Conservation (phyloP, 2,329 filamentous ascomycete genomes). For the Pseudogymnoascus sp. region DNA sequence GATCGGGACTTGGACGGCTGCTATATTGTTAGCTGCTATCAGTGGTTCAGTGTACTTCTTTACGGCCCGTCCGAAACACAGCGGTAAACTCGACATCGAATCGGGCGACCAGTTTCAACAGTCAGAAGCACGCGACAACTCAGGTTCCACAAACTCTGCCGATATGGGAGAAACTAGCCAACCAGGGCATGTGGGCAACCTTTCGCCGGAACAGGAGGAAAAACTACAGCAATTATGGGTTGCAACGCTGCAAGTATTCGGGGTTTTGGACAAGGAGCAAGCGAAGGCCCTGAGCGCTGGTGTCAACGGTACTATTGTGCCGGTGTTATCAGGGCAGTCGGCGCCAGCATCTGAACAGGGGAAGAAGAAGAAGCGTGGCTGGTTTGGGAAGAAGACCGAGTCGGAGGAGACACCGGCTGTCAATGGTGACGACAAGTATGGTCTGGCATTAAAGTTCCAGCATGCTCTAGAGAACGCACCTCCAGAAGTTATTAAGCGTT, state of each 20-base stretch:
- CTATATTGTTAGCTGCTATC: neutral
- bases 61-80: neutral
- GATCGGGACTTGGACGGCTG: neutral
- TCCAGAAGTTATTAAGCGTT: constrained; percentile 69
- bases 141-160: constrained; percentile 12
- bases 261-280: constrained; percentile 42
- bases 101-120: neutral
- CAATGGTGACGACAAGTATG: constrained; percentile 77
- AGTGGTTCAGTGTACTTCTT: constrained; percentile 6
- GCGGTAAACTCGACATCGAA: neutral
- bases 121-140: neutral
- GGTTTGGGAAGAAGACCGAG: constrained; percentile 59
- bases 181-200: constrained; percentile 72
- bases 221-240: constrained; percentile 87
- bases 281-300: constrained; percentile 24
- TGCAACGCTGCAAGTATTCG: constrained; percentile 67
- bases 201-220: constrained; percentile 82
- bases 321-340: constrained; percentile 17
- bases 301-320: constrained; percentile 15
- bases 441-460: constrained; percentile 78
- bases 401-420: constrained; percentile 37
- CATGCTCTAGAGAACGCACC: constrained; percentile 69
- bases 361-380: constrained; percentile 65
- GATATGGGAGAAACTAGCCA: constrained; percentile 40
- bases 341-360: constrained; percentile 44